Evolutionary conservation across 2,329 filamentous ascomycete genomes (phyloP), one percentile per base, ranked within the genome.

Genomic region (Onygenales sp.): DNA sequence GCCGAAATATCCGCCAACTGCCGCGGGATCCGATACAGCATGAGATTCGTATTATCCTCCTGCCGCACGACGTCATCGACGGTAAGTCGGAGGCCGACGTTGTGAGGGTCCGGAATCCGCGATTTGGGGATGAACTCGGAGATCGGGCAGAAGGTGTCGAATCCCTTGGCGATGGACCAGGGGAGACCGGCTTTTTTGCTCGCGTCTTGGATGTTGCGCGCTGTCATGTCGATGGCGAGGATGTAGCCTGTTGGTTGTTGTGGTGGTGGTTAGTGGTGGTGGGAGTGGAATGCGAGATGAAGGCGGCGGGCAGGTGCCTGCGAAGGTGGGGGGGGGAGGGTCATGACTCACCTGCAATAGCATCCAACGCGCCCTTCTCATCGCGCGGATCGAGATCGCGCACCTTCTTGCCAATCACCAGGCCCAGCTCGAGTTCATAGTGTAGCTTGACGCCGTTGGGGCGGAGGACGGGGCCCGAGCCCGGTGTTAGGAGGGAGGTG

Each of bases 161-260:
- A 98, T 46, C 93, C 93, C 77, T 98, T 98, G 61, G 88, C 86
- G 60, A 96, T 96, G 64, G 85, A 84, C 93, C 93, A 98, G 6
- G 93, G 93, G 13, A 97, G 83, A 37, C 93, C 90, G 77, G 93
- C 95, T 74, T 87, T 89, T 82, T 97, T 98, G 59, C 92, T 92
- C 75, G 96, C 90, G 63, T 95, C 88, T 74, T 98, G 93, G 6
- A 88, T 82, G 71, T 97, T 97, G 60, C 93, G 87, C 0, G 87
- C 93, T 8, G 93, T 98, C 88, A 98, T 94, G 73, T 98, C 93
- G 64, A 98, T 96, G 62, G 87, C 84, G 46, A 97, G 79, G 59
- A 92, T 81, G 71, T 97, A 98, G 64, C 83, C 88, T 89, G 13
- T 14, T 27, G 43, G 46, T 34, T 51, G 31, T 39, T 45, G 10